phyloP scores from a whole-genome alignment of 768 basidiomycete species.

The Mycena amicta region DNA sequence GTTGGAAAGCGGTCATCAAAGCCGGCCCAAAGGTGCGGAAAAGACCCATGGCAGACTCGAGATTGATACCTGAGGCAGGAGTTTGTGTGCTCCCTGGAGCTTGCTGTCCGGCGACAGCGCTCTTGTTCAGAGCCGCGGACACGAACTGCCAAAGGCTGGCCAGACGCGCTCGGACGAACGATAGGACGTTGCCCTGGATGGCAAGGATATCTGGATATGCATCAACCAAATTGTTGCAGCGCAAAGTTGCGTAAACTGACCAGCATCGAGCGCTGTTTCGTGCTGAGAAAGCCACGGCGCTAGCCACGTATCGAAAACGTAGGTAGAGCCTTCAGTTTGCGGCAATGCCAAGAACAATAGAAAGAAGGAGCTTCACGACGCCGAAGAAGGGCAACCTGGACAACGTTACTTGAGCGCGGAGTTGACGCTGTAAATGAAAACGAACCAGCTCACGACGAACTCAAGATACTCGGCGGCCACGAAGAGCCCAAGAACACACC shows the following conservation, averaged over 20 bases:
- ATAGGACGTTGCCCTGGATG: constrained; percentile 53
- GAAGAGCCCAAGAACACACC: constrained; percentile 62
- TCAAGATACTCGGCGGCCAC: constrained; percentile 67
- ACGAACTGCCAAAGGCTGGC: constrained; percentile 50
- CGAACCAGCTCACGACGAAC: constrained; percentile 66
- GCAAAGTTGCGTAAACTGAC: constrained; percentile 19
- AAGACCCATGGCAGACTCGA: constrained; percentile 38
- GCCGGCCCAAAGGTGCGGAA: constrained; percentile 47
- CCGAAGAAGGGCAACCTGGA: constrained; percentile 75
- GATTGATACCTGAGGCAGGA: constrained; percentile 17
- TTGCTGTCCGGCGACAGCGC: constrained; percentile 28
- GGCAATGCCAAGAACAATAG: constrained; percentile 70
- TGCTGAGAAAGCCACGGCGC: constrained; percentile 63
- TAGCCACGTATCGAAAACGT: constrained; percentile 61
- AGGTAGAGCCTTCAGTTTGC: constrained; percentile 72
- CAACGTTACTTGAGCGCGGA: too few relatives aligned
- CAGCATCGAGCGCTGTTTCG: constrained; percentile 61
- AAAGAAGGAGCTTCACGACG: constrained; percentile 70
- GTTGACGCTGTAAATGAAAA: constrained; percentile 16
- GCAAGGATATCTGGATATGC: constrained; percentile 40
- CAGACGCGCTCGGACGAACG: constrained; percentile 59
- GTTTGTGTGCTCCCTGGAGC: constrained; percentile 28
- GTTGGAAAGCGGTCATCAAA: constrained; percentile 35
- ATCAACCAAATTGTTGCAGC: not conserved
- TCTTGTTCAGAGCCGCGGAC: constrained; percentile 46